phyloP scores from a whole-genome alignment of 225 moss, liverwort and hornwort genomes.

The Sphagnum tenellum region DNA sequence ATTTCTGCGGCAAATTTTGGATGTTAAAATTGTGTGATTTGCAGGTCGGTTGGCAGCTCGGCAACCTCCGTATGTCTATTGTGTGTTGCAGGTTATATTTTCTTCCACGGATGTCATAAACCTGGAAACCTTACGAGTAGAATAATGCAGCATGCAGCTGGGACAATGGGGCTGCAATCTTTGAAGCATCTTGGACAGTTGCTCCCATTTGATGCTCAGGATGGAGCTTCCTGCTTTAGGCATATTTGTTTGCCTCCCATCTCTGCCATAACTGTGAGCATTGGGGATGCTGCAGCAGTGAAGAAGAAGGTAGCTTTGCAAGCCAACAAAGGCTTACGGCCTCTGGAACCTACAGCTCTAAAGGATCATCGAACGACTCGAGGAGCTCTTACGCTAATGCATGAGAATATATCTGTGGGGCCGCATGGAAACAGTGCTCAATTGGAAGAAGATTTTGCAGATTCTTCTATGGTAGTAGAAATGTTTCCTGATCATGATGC shows the following conservation, averaged over 20 bases:
- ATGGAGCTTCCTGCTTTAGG: conserved; percentile 35
- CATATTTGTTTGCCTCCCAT: conserved; percentile 27
- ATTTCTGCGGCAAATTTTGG: too few species aligned
- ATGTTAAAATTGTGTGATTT: too few species aligned
- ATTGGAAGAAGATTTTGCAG: conserved; percentile 40
- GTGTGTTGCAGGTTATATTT: too few species aligned
- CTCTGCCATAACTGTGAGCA: conserved; percentile 30
- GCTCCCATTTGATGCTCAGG: conserved; percentile 17
- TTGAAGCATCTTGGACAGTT: conserved; percentile 20
- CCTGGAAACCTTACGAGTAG: too few species aligned
- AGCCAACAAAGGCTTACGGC: conserved; percentile 29
- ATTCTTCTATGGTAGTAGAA: conserved; percentile 15
- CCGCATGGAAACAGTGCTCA: too few species aligned
- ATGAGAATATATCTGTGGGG: conserved; percentile 30
- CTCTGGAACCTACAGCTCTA: conserved; percentile 36
- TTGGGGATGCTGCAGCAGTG: conserved; percentile 33
- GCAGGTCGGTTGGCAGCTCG: too few species aligned
- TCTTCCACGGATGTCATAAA: too few species aligned
- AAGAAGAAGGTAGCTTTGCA: conserved; percentile 36
- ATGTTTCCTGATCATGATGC: conserved; percentile 42
- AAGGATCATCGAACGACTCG: conserved; percentile 47
- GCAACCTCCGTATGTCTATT: too few species aligned
- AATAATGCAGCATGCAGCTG: conserved; percentile 31
- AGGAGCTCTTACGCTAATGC: conserved; percentile 53
- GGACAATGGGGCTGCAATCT: conserved; percentile 25